Conservation (phyloP, 768 basidiomycete species). For the Fomitopsis pulvina region DNA sequence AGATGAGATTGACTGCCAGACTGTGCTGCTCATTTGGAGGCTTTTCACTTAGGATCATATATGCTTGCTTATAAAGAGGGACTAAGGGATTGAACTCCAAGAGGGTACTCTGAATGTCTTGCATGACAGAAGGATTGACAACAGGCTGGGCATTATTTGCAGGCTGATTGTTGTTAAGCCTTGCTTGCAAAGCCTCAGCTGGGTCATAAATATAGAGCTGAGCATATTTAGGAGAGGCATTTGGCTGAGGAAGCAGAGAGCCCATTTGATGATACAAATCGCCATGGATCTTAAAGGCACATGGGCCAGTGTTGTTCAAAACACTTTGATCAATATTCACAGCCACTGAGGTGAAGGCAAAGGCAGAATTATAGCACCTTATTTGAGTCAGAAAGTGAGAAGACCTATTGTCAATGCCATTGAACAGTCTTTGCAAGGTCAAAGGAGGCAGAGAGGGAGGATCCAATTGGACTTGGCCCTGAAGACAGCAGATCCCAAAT, state of each 20-base stretch:
- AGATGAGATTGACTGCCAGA: conserved; percentile 6
- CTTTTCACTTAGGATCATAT: conserved; percentile 5
- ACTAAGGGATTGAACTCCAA: conserved; percentile 8
- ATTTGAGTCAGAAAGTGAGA: conserved; percentile 29
- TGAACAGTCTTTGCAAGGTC: conserved; percentile 17
- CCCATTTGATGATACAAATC: conserved; percentile 32
- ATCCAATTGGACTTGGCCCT: conserved; percentile 27
- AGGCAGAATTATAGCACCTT: conserved; percentile 34
- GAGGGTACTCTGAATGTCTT: conserved; percentile 9
- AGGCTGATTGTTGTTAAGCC: conserved; percentile 5
- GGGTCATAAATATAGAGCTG: conserved; percentile 40
- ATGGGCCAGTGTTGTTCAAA: conserved; percentile 25
- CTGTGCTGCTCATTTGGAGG: conserved; percentile 4
- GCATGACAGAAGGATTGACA: conserved; percentile 8
- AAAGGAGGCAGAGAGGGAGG: conserved; percentile 19
- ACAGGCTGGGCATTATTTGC: not conserved
- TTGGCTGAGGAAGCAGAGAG: conserved; percentile 21
- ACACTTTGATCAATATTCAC: conserved; percentile 24
- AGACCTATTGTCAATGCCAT: conserved; percentile 8
- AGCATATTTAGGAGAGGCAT: conserved; percentile 24
- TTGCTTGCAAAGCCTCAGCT: conserved; percentile 22
- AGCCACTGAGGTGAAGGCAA: conserved; percentile 34
- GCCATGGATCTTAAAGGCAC: conserved; percentile 29
- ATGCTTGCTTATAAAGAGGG: conserved; percentile 8
- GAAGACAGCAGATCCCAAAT: conserved; percentile 31